phyloP scores from a whole-genome alignment of 768 basidiomycete genomes.

The Lentinus tigrinus region DNA sequence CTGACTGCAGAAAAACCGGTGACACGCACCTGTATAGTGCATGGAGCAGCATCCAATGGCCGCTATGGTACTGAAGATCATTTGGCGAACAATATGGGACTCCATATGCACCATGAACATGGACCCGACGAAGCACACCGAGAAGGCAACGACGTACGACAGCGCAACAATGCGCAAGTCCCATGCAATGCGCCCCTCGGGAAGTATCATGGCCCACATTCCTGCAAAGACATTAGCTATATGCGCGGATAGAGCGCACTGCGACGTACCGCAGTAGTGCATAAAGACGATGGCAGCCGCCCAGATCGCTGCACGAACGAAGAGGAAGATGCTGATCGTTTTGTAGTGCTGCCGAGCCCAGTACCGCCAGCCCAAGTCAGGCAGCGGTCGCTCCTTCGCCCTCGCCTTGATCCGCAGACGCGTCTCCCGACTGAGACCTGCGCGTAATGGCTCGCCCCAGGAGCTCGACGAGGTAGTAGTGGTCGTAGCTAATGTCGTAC shows the following conservation, averaged over 20 bases:
- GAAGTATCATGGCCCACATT: slow-evolving; percentile 31
- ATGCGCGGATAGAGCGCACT: neutral
- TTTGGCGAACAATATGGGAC: slow-evolving; percentile 26
- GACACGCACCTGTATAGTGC: slow-evolving; percentile 30
- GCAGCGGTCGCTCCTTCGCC: slow-evolving; percentile 25
- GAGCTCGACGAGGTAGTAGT: slow-evolving; percentile 8
- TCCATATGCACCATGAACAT: slow-evolving; percentile 30
- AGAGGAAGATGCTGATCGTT: slow-evolving; percentile 19
- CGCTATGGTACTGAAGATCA: slow-evolving; percentile 28
- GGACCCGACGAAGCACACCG: slow-evolving; percentile 26
- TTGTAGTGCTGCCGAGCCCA: slow-evolving; percentile 21
- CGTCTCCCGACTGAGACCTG: slow-evolving; percentile 27
- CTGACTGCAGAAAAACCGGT: neutral
- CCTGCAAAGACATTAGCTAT: slow-evolving; percentile 6
- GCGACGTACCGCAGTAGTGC: slow-evolving; percentile 29
- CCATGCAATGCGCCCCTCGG: slow-evolving; percentile 26
- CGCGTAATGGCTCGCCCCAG: slow-evolving; percentile 25
- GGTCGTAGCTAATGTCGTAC: slow-evolving; percentile 17
- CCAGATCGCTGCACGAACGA: slow-evolving; percentile 26
- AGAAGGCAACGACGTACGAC: slow-evolving; percentile 27
- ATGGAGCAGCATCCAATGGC: slow-evolving; percentile 25
- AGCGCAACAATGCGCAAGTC: slow-evolving; percentile 21
- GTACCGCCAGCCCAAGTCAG: slow-evolving; percentile 24
- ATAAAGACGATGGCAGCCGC: slow-evolving; percentile 28
- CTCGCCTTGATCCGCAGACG: slow-evolving; percentile 26